Conservation (phyloP, 305 asterid genomes). For the Rubia tinctorum region DNA sequence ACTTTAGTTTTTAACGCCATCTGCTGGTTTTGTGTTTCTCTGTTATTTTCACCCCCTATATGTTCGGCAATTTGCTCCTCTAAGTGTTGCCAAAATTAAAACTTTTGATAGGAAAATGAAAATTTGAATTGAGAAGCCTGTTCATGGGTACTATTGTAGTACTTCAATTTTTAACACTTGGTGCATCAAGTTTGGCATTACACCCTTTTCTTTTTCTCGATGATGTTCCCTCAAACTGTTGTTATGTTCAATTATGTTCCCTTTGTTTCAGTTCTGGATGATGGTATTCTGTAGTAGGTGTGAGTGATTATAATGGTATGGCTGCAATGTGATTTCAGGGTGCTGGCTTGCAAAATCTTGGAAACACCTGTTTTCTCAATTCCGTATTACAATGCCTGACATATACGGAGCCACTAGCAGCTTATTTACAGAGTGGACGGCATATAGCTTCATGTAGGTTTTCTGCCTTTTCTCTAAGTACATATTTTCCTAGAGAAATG, state of each 20-base stretch:
- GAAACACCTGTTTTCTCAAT: constrained; percentile 94
- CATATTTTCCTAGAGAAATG: background rate
- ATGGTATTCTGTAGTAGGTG: constrained; percentile 9
- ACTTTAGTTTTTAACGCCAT: background rate
- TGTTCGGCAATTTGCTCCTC: background rate
- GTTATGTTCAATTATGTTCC: too few species aligned
- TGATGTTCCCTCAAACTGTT: too few species aligned
- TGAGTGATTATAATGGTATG: constrained; percentile 15
- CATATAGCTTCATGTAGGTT: constrained; percentile 87
- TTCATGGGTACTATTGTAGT: background rate
- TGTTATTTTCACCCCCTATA: background rate
- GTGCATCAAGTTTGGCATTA: too few species aligned
- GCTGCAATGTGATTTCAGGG: constrained; percentile 58
- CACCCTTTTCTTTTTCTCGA: too few species aligned
- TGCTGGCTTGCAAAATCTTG: constrained; percentile 96
- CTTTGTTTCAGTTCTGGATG: background rate
- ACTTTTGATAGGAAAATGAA: background rate
- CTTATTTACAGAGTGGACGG: constrained; percentile 96
- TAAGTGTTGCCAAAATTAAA: background rate
- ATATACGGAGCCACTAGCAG: constrained; percentile 96
- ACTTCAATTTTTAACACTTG: too few species aligned
- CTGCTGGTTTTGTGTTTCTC: background rate
- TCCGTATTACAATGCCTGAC: constrained; percentile 95
- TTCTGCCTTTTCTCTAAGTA: constrained; percentile 10
- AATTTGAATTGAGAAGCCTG: background rate